phyloP scores from a whole-genome alignment of 164 flowering plant species.

The Aristolochia fimbriata region DNA sequence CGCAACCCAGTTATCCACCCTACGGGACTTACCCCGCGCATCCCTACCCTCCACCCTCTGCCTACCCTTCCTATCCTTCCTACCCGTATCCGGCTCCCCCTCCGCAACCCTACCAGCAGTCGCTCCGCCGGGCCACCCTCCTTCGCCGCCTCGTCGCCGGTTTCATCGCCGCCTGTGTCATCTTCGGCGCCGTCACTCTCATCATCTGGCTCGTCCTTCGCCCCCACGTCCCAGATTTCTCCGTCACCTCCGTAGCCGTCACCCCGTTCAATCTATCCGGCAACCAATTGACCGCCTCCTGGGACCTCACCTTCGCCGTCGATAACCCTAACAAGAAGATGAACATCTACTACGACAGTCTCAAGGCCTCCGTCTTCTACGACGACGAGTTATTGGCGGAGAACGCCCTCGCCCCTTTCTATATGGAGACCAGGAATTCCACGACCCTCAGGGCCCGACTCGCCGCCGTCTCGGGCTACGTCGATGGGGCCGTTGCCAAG shows the following conservation, averaged over 20 bases:
- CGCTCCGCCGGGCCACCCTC: slow-evolving; percentile 10
- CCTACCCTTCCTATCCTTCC: slow-evolving; percentile 5
- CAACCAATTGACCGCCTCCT: slow-evolving; percentile 23
- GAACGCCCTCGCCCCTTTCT: slow-evolving; percentile 42
- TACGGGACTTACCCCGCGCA: slow-evolving; percentile 6
- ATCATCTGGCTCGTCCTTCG: slow-evolving; percentile 40
- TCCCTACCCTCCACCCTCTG: slow-evolving; percentile 5
- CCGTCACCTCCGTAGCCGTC: slow-evolving; percentile 35
- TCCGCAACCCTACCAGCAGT: slow-evolving; percentile 2
- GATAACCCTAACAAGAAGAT: slow-evolving; percentile 65
- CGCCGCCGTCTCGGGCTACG: slow-evolving; percentile 25
- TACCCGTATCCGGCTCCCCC: slow-evolving; percentile 10
- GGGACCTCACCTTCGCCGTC: slow-evolving; percentile 26
- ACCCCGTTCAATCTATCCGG: slow-evolving; percentile 29
- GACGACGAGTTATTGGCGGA: slow-evolving; percentile 11
- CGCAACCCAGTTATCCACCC: slow-evolving; percentile 5
- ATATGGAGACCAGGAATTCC: slow-evolving; percentile 27
- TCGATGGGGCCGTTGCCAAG: slow-evolving; percentile 10
- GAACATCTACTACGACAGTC: slow-evolving; percentile 26
- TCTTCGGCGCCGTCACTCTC: slow-evolving; percentile 16
- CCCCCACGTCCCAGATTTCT: slow-evolving; percentile 53
- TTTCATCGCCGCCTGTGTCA: slow-evolving; percentile 7
- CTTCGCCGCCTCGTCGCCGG: slow-evolving; percentile 16
- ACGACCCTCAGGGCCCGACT: slow-evolving; percentile 26
- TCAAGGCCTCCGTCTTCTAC: slow-evolving; percentile 19